These are phyloP conservation scores for Pythium phragmitis DNA, from an alignment of 352 stramenopile species.

Conservation along the genomic window DNA sequence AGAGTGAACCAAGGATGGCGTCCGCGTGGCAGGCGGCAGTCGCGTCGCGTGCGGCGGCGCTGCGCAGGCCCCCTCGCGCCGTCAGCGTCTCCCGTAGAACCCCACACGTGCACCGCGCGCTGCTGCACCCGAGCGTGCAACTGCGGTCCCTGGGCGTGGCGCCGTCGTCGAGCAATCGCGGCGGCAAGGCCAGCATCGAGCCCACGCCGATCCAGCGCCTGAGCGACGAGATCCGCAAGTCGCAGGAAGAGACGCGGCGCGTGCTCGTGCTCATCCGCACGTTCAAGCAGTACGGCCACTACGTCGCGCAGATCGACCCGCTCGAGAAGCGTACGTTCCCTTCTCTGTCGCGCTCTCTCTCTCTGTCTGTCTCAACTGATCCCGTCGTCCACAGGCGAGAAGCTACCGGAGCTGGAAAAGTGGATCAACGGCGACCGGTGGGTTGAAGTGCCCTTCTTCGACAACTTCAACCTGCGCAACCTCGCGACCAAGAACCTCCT, in stretches of 20 bases:
- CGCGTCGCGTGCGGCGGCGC: neutral
- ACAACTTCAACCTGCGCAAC: slow-evolving; percentile 85
- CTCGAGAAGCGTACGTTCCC: slow-evolving; percentile 64
- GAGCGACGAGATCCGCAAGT: slow-evolving; percentile 77
- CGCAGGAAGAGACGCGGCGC: slow-evolving; percentile 82
- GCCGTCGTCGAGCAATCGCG: neutral
- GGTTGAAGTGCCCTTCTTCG: slow-evolving; percentile 85
- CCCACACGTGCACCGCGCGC: neutral
- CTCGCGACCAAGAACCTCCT: slow-evolving; percentile 81
- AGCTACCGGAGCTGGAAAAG: slow-evolving; percentile 80
- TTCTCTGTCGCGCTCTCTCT: too few species aligned
- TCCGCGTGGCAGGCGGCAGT: neutral
- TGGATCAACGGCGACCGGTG: slow-evolving; percentile 84
- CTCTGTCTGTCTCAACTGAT: neutral
- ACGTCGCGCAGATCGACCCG: slow-evolving; percentile 86
- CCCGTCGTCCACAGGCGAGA: slow-evolving; percentile 44
- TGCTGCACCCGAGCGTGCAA: neutral
- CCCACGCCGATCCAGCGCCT: slow-evolving; percentile 50
- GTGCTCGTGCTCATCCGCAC: slow-evolving; percentile 84
- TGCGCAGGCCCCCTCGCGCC: neutral
- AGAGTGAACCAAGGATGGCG: slow-evolving; percentile 1
- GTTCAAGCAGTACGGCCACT: slow-evolving; percentile 90
- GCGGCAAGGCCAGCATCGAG: neutral
- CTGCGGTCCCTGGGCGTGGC: slow-evolving; percentile 7
- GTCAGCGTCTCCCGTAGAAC: neutral